Percentiles rank a stretch among this genome's conserved stretches.
Conservation (phyloP, 75 land plant species). For the Pseudotsuga menziesii region DNA sequence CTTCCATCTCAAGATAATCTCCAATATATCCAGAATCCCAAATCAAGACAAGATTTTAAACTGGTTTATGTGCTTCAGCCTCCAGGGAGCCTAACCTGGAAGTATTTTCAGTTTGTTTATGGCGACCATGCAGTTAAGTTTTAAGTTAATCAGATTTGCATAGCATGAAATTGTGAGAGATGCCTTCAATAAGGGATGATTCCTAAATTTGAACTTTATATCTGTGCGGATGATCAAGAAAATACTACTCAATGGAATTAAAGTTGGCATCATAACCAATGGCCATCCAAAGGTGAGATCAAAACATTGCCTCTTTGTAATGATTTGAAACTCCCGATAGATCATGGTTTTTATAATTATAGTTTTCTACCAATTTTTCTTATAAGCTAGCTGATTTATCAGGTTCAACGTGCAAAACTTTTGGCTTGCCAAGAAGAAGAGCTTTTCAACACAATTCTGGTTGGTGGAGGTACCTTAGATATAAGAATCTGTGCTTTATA, state of each 20-base stretch:
- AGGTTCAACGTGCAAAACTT: constrained; percentile 44
- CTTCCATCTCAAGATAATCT: too few relatives aligned
- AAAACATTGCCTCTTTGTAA: background rate
- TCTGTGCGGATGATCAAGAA: constrained; percentile 24
- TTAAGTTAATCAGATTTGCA: background rate
- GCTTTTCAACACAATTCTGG: constrained; percentile 38
- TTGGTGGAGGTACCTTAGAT: constrained; percentile 35
- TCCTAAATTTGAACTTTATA: background rate
- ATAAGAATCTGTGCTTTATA: background rate
- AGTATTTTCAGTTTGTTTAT: background rate
- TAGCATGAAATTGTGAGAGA: background rate
- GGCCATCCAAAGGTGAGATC: constrained; percentile 25
- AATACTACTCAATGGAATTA: constrained; percentile 27
- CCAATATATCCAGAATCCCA: too few relatives aligned
- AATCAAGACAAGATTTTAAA: too few relatives aligned
- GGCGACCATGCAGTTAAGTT: background rate
- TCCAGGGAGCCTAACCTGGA: too few relatives aligned
- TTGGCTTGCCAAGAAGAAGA: constrained; percentile 33
- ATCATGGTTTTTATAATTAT: background rate
- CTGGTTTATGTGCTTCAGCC: too few relatives aligned
- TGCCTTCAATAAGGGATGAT: background rate
- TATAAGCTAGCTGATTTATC: background rate
- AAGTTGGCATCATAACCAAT: constrained; percentile 44
- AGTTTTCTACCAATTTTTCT: background rate
- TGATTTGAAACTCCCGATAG: background rate